Percentiles rank a stretch among this genome's conserved stretches.
Evolutionary conservation across 2,329 filamentous ascomycete genomes (phyloP).

Genomic region (Nigrograna mackinnonii): DNA sequence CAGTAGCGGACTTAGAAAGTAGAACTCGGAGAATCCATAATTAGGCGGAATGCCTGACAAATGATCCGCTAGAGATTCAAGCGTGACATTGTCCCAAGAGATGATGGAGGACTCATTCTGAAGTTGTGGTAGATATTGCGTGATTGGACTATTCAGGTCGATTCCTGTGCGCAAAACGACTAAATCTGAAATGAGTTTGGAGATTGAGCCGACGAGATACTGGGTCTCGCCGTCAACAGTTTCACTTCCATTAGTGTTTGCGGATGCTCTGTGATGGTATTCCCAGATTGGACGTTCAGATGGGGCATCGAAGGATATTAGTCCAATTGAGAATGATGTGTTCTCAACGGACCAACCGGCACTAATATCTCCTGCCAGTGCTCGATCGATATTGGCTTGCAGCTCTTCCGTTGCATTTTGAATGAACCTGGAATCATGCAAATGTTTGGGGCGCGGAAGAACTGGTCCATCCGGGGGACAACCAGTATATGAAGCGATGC

Average conservation of each 20-base stretch:
- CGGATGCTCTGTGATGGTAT: conserved; percentile 4
- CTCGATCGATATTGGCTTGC: background rate
- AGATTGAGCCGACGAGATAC: conserved; percentile 7
- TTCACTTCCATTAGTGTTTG: conserved; percentile 3
- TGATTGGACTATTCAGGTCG: background rate
- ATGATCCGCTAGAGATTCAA: conserved; percentile 5
- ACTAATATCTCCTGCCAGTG: background rate
- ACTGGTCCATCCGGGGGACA: conserved; percentile 6
- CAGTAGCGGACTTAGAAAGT: conserved; percentile 2
- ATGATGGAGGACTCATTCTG: background rate
- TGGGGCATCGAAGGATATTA: conserved; percentile 1
- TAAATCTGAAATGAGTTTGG: conserved; percentile 6
- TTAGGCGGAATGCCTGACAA: conserved; percentile 6
- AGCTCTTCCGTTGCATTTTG: background rate
- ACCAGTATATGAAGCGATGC: background rate
- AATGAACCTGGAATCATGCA: conserved; percentile 1
- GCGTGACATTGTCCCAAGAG: conserved; percentile 5
- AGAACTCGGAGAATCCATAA: conserved; percentile 9
- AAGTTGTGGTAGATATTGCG: background rate
- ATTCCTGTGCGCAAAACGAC: conserved; percentile 5
- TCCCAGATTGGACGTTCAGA: conserved; percentile 3
- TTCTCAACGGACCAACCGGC: background rate
- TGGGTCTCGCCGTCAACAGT: conserved; percentile 4
- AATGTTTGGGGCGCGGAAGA: conserved; percentile 2
- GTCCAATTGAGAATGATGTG: background rate